Evolutionary conservation across 495 filamentous ascomycete species (phyloP).

Genomic region (Xylaria bambusicola): DNA sequence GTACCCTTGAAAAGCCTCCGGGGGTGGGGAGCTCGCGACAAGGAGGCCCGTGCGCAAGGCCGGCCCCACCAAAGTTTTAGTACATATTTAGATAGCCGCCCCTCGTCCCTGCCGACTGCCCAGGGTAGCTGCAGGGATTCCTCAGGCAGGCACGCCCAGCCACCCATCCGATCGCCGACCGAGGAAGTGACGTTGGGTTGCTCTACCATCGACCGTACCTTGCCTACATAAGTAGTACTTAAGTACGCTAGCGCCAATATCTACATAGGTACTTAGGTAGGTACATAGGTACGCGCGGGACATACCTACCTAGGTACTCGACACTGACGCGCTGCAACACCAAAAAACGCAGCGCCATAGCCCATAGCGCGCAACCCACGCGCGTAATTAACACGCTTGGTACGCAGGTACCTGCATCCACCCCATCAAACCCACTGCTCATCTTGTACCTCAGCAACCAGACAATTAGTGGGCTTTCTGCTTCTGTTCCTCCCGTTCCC

Average conservation of each 20-base stretch:
- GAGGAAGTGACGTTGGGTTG: background rate
- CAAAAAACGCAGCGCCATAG: background rate
- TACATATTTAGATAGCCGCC: too few species aligned
- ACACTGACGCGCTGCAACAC: slow-evolving; percentile 15
- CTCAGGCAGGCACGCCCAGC: too few species aligned
- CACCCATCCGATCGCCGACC: background rate
- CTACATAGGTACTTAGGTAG: too few species aligned
- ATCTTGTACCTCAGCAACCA: slow-evolving; percentile 17
- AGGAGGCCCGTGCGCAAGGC: slow-evolving; percentile 11
- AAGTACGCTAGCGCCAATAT: too few species aligned
- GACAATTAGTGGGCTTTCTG: slow-evolving; percentile 13
- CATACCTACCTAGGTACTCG: too few species aligned
- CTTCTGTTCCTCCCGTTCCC: background rate
- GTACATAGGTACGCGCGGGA: slow-evolving; percentile 5
- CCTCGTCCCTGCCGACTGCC: too few species aligned
- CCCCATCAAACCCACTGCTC: slow-evolving; percentile 17
- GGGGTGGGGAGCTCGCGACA: background rate
- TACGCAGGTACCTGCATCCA: slow-evolving; percentile 13
- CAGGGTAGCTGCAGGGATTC: too few species aligned
- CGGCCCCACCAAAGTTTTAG: slow-evolving; percentile 4
- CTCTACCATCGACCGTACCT: background rate
- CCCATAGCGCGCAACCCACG: slow-evolving; percentile 13
- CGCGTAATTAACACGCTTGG: slow-evolving; percentile 14
- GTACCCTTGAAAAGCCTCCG: background rate
- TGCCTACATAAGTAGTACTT: background rate